A percentile compares a stretch with the other conserved stretches of the same genome.
Evolutionary conservation across 2,329 filamentous ascomycete species (phyloP).

Genomic region (Byssothecium circinans): DNA sequence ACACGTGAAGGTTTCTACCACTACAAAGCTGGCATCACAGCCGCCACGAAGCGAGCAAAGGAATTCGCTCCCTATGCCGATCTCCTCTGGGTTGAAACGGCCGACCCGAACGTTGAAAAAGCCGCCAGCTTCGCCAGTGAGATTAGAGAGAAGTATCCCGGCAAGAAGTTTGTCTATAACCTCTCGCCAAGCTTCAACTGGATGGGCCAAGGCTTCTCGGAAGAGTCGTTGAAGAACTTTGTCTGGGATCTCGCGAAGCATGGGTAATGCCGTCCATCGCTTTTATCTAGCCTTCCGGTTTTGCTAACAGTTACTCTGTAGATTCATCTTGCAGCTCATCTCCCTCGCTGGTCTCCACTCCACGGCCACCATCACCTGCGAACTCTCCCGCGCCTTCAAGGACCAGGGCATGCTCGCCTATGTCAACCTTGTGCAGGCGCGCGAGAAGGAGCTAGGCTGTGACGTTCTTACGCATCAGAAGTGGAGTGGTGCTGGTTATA

Average conservation of each 20-base stretch:
- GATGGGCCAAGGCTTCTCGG: conserved; percentile 91
- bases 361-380: conserved; percentile 66
- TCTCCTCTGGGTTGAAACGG: conserved; percentile 96
- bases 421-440: conserved; percentile 85
- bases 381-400: conserved; percentile 82
- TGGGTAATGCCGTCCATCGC: too few species aligned
- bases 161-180: conserved; percentile 95
- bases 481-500: conserved; percentile 73
- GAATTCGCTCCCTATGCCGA: conserved; percentile 92
- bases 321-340: conserved; percentile 66
- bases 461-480: conserved; percentile 97
- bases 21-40: conserved; percentile 78
- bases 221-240: conserved; percentile 81
- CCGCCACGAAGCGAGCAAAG: conserved; percentile 89
- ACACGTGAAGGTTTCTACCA: conserved; percentile 95
- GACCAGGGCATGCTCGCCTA: conserved; percentile 95
- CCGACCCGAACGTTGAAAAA: conserved; percentile 79
- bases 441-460: conserved; percentile 86
- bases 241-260: conserved; percentile 95
- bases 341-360: conserved; percentile 66
- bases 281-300: too few species aligned
- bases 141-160: conserved; percentile 69
- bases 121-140: conserved; percentile 73
- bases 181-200: conserved; percentile 97
- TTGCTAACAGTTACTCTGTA: conserved; percentile 20